Evolutionary conservation across 768 basidiomycete species (phyloP).

Genomic region (Tylopilus sp.): DNA sequence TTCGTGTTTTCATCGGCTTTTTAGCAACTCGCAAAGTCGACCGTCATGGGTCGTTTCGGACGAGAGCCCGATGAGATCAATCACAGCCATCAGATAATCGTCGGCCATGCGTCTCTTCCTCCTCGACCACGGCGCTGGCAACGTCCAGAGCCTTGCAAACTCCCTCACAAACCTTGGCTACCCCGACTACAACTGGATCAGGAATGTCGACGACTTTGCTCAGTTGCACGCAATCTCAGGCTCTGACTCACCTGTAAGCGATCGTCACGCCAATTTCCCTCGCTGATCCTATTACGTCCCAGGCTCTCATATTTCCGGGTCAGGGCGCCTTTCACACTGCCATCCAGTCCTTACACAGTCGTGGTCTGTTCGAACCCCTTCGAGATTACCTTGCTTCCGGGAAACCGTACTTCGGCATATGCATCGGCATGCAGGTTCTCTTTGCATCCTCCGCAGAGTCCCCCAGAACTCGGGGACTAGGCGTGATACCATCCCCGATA

Average conservation of each 20-base stretch:
- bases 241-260: slow-evolving; percentile 61
- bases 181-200: slow-evolving; percentile 81
- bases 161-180: slow-evolving; percentile 82
- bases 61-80: background rate
- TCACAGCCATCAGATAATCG: background rate
- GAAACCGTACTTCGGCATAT: slow-evolving; percentile 94
- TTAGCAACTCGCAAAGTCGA: background rate
- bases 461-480: slow-evolving; percentile 64
- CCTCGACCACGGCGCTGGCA: slow-evolving; percentile 96
- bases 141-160: slow-evolving; percentile 91
- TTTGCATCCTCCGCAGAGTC: slow-evolving; percentile 86
- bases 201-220: slow-evolving; percentile 73
- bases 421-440: slow-evolving; percentile 97
- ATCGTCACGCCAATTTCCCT: slow-evolving; percentile 2
- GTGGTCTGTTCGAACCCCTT: slow-evolving; percentile 78
- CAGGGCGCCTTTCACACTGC: slow-evolving; percentile 93
- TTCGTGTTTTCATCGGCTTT: background rate
- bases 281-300: slow-evolving; percentile 12
- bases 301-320: slow-evolving; percentile 96
- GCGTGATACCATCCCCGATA: slow-evolving; percentile 79
- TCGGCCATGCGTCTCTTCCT: slow-evolving; percentile 67
- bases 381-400: slow-evolving; percentile 81
- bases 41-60: background rate
- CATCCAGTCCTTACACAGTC: slow-evolving; percentile 65
- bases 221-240: slow-evolving; percentile 29